Percentiles rank a stretch among this genome's conserved stretches.
These are phyloP conservation scores for Gentiana dahurica DNA, from an alignment of 257 asterid species.

Conservation along the genomic window DNA sequence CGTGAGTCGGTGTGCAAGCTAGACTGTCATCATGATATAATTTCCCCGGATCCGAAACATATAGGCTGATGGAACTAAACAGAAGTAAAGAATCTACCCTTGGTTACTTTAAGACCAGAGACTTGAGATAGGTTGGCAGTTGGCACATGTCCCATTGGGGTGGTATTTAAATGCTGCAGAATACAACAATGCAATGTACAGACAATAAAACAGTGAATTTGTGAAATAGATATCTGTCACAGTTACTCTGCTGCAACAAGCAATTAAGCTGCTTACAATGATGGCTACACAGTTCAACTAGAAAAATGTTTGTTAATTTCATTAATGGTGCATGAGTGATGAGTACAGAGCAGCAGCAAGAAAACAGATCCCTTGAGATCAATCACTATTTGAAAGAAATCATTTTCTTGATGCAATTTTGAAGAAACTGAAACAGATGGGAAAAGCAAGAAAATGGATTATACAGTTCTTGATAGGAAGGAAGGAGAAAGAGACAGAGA, in stretches of 20 bases:
- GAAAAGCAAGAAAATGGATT: slow-evolving; percentile 86
- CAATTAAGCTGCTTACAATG: slow-evolving; percentile 13
- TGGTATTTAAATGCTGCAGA: background rate
- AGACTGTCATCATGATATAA: too few species aligned
- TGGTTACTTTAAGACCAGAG: slow-evolving; percentile 3
- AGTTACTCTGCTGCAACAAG: background rate
- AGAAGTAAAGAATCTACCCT: slow-evolving; percentile 22
- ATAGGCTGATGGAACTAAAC: slow-evolving; percentile 9
- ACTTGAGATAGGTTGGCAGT: slow-evolving; percentile 4
- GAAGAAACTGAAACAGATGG: slow-evolving; percentile 46
- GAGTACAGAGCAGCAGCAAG: slow-evolving; percentile 3
- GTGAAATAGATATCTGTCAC: background rate
- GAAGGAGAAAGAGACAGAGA: slow-evolving; percentile 35
- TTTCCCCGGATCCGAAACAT: background rate
- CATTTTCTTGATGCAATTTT: slow-evolving; percentile 11
- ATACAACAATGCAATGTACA: slow-evolving; percentile 9
- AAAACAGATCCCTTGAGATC: slow-evolving; percentile 4
- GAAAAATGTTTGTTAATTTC: slow-evolving; percentile 20
- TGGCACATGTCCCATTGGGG: background rate
- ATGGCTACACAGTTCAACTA: slow-evolving; percentile 23
- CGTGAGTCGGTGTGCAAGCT: too few species aligned
- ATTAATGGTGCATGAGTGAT: slow-evolving; percentile 1
- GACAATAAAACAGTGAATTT: slow-evolving; percentile 15
- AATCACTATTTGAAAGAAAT: slow-evolving; percentile 8
- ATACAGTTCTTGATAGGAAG: slow-evolving; percentile 58